These are phyloP conservation scores for Gynostemma pentaphyllum DNA, from an alignment of 306 rosid genomes.

Conservation along the genomic window DNA sequence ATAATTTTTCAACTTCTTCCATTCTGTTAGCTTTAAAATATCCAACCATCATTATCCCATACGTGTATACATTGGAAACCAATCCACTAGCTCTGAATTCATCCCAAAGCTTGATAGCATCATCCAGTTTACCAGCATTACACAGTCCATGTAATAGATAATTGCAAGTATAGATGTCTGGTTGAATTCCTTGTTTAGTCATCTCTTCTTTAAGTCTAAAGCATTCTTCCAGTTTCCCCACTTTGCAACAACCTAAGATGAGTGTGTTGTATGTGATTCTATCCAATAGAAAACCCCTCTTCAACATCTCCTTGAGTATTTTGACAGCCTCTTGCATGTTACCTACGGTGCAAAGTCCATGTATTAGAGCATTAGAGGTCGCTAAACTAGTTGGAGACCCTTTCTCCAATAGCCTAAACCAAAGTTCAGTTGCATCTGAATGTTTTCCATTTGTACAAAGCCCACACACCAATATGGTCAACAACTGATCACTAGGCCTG, in stretches of 20 bases:
- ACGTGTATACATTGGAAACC: conserved; percentile 47
- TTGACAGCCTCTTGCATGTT: conserved; percentile 32
- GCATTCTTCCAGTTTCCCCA: conserved; percentile 35
- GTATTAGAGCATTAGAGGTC: conserved; percentile 59
- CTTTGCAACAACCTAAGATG: conserved; percentile 48
- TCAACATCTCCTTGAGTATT: conserved; percentile 33
- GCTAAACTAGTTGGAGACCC: conserved; percentile 40
- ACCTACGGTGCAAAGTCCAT: conserved; percentile 47
- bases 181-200: conserved; percentile 36
- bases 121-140: conserved; percentile 47
- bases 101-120: conserved; percentile 35
- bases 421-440: conserved; percentile 47
- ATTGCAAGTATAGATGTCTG: conserved; percentile 55
- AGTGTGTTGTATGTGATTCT: conserved; percentile 55
- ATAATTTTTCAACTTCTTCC: conserved; percentile 40
- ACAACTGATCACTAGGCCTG: conserved; percentile 42
- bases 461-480: conserved; percentile 45
- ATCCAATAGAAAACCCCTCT: conserved; percentile 46
- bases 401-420: conserved; percentile 45
- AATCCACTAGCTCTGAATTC: conserved; percentile 35
- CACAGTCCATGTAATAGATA: conserved; percentile 42
- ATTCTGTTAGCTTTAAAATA: conserved; percentile 42
- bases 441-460: conserved; percentile 49
- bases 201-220: conserved; percentile 48
- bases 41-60: conserved; percentile 54